Evolutionary conservation across 805 yeast species (phyloP), one percentile per base, ranked within the genome.

Genomic region (Metschnikowia continentalis): DNA sequence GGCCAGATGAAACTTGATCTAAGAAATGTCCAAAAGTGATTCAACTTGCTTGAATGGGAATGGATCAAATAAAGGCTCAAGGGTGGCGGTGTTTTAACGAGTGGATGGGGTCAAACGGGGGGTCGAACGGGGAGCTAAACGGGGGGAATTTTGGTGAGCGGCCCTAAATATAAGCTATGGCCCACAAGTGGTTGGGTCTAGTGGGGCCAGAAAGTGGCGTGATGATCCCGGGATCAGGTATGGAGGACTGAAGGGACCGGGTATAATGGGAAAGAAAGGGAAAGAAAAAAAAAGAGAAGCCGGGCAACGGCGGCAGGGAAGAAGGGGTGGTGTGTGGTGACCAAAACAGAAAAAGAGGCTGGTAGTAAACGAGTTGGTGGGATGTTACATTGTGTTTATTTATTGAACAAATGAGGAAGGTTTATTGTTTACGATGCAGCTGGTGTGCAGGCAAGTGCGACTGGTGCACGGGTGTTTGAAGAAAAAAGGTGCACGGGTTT

Each of bases 361-460:
- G 37, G 38, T 22, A 20, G 46, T 42, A 32, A 39, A 22, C 22
- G 35, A 11, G 22, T 40, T 15, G 32, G 42, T 32, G 46, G 45
- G 46, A 14, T 20, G 46, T 35, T 42, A 33, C 20, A 32, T 35
- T 32, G 46, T 42, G 46, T 42, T 42, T 42, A 22, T 42, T 42
- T 42, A 22, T 22, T 15, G 46, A 20, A 33, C 46, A n/a, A 42
- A 42, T 20, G 30, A 22, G 46, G 46, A 42, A 42, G 30, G 43
- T 30, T 14, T 5, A 32, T 32, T 32, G 38, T 33, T 33, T 32
- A 15, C 42, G 22, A 22, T 42, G 46, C 37, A 35, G 46, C 8
- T 2, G 6, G 10, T 33, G 23, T 42, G 46, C 46, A 42, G 37
- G 46, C 14, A 14, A 14, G 46, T 8, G 37, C 45, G 37, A 32